Base-by-base conservation (phyloP, 192 early-diverging fungal genomes). In the Backusella sp. region DNA sequence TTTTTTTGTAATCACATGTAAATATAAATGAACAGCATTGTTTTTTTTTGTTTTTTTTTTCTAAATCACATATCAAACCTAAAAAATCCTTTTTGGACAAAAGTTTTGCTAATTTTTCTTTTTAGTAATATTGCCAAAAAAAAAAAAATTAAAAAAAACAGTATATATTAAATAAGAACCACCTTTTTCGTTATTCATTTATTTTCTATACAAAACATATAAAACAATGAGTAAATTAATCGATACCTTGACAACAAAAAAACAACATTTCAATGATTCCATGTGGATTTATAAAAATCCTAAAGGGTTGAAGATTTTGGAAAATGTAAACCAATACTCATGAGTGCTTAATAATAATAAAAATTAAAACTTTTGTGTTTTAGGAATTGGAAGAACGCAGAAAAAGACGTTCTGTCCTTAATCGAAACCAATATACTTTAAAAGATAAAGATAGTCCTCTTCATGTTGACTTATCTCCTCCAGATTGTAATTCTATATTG, bases 211-310 rank as follows among this genome's bases (percentile, higher is more conserved):
- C 7, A 36, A 39, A 36, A 11, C 9, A 36, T n/a, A 8, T 37
- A 39, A 37, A 37, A 68, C 11, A 37, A 68, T 68, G 67, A 68
- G 67, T 37, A 37, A 36, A 37, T 1, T 68, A 36, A 23, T 62
- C 12, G 23, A 62, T 23, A 23, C 37, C 34, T 6, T 39, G 39
- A 37, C 34, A 37, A 69, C 34, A 37, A 69, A 71, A 62, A 62
- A 28, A 3, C 56, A 62, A 28, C 26, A 26, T 62, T 28, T 28
- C 23, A 62, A 49, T 15, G 70, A 71, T 19, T 23, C 35, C 17
- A 49, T 71, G 70, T 71, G 70, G 70, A 44, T 71, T 49, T 71
- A 71, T 9, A 71, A 28, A 30, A 71, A 71, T 44, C 44, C 70
- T 41, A 41, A 71, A 49, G 70, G 70, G 26, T 71, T 71, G 42